A percentile compares a stretch with the other conserved stretches of the same genome.
These are phyloP conservation scores for Erodium moschatum DNA, from an alignment of 441 rosid genomes.

Conservation along the genomic window DNA sequence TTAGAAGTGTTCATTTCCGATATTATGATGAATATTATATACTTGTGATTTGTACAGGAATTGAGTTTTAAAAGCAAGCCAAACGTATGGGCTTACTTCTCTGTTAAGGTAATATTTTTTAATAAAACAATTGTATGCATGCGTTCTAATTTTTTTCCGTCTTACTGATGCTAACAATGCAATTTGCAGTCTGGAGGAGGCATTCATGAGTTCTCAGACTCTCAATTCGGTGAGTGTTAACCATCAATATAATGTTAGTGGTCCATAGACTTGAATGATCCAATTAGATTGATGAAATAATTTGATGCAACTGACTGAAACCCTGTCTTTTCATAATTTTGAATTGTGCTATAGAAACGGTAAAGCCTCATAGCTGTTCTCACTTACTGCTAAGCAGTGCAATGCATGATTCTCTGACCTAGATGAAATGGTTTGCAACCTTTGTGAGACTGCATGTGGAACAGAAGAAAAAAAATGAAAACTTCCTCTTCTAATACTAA, in stretches of 20 bases:
- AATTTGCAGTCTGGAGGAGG: constrained; percentile 98
- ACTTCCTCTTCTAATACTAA: too few relatives aligned
- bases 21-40: constrained; percentile 15
- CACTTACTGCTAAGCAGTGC: too few relatives aligned
- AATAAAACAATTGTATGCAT: constrained; percentile 8
- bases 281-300: background rate
- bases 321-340: background rate
- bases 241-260: background rate
- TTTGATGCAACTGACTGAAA: background rate
- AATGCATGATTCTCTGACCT: too few relatives aligned
- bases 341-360: too few relatives aligned
- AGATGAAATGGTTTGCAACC: too few relatives aligned
- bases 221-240: constrained; percentile 85
- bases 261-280: constrained; percentile 5
- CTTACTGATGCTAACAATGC: constrained; percentile 18
- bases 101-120: constrained; percentile 72
- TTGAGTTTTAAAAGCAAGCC: constrained; percentile 99
- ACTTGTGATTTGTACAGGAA: constrained; percentile 48
- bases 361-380: too few relatives aligned
- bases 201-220: constrained; percentile 99
- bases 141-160: constrained; percentile 12
- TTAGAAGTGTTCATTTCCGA: constrained; percentile 19
- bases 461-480: too few relatives aligned
- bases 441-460: too few relatives aligned
- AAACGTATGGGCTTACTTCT: constrained; percentile 99